Evolutionary conservation across 2,329 filamentous ascomycete genomes (phyloP).

Genomic region (Cladophialophora exuberans): DNA sequence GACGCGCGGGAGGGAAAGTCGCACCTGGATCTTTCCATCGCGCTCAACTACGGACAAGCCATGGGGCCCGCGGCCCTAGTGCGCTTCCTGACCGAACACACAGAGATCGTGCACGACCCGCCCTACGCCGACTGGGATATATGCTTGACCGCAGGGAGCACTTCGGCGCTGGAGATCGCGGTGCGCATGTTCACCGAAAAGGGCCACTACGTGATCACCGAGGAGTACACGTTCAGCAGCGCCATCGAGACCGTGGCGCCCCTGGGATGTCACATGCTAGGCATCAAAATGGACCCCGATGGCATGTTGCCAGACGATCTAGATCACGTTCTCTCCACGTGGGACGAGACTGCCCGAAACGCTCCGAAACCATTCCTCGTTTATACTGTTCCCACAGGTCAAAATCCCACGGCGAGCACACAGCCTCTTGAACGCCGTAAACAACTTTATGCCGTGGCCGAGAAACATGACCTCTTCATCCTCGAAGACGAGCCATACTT

Average conservation of each 20-base stretch:
- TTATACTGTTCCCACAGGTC: constrained; percentile 77
- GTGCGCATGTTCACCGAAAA: constrained; percentile 79
- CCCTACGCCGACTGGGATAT: constrained; percentile 91
- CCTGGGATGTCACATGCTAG: constrained; percentile 63
- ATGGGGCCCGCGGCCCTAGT: constrained; percentile 84
- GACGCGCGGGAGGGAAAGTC: constrained; percentile 69
- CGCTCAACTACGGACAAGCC: constrained; percentile 91
- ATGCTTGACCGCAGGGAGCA: constrained; percentile 82
- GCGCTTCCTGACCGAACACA: constrained; percentile 91
- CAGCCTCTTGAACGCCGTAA: constrained; percentile 68
- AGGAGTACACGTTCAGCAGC: constrained; percentile 89
- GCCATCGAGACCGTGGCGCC: constrained; percentile 68
- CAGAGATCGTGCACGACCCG: constrained; percentile 83
- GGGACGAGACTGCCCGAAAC: constrained; percentile 62
- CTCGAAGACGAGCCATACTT: constrained; percentile 95
- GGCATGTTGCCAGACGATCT: constrained; percentile 66
- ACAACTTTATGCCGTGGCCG: constrained; percentile 75
- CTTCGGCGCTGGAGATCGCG: constrained; percentile 80
- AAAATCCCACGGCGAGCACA: constrained; percentile 89
- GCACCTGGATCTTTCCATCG: constrained; percentile 76
- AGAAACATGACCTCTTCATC: constrained; percentile 84
- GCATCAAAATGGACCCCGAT: constrained; percentile 67
- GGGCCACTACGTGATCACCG: constrained; percentile 78
- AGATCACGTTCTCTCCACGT: constrained; percentile 66
- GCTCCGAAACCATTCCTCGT: constrained; percentile 68